Evolutionary conservation across 768 basidiomycete genomes (phyloP).

Genomic region (Hypholoma sublateritium): DNA sequence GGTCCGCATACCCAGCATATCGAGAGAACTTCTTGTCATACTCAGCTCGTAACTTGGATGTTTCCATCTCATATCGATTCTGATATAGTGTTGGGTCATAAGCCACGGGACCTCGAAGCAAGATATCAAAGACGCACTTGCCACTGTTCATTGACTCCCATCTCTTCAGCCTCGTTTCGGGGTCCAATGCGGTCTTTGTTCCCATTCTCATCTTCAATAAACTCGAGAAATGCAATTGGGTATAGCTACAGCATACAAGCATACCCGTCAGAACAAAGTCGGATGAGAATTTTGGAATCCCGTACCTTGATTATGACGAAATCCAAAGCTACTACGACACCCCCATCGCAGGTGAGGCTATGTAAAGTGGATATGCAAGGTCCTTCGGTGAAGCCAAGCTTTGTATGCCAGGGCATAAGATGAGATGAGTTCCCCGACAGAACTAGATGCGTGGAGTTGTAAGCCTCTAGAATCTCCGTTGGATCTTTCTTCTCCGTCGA

Average conservation of each 20-base stretch:
- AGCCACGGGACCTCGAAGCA: neutral
- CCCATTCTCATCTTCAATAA: slow-evolving; percentile 48
- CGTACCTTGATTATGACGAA: slow-evolving; percentile 66
- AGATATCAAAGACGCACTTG: slow-evolving; percentile 45
- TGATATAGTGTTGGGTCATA: slow-evolving; percentile 22
- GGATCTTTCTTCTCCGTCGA: slow-evolving; percentile 73
- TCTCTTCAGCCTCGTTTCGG: slow-evolving; percentile 70
- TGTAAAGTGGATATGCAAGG: slow-evolving; percentile 76
- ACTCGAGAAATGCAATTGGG: slow-evolving; percentile 81
- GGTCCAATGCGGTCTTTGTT: slow-evolving; percentile 57
- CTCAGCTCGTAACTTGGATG: slow-evolving; percentile 54
- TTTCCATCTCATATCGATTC: slow-evolving; percentile 60
- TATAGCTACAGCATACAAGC: slow-evolving; percentile 1
- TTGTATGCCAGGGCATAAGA: slow-evolving; percentile 84
- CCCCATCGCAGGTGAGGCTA: slow-evolving; percentile 82
- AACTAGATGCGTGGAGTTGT: slow-evolving; percentile 60
- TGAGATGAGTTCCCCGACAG: slow-evolving; percentile 86
- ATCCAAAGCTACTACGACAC: slow-evolving; percentile 72
- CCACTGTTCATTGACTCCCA: slow-evolving; percentile 61
- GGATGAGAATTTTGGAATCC: neutral
- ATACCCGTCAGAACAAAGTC: neutral
- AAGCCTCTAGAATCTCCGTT: slow-evolving; percentile 79
- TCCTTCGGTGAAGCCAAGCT: slow-evolving; percentile 71
- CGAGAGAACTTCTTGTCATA: slow-evolving; percentile 53
- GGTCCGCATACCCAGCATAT: slow-evolving; percentile 63